Evolutionary conservation across 352 stramenopile species (phyloP).

Genomic region (Phytophthora chlamydospora): DNA sequence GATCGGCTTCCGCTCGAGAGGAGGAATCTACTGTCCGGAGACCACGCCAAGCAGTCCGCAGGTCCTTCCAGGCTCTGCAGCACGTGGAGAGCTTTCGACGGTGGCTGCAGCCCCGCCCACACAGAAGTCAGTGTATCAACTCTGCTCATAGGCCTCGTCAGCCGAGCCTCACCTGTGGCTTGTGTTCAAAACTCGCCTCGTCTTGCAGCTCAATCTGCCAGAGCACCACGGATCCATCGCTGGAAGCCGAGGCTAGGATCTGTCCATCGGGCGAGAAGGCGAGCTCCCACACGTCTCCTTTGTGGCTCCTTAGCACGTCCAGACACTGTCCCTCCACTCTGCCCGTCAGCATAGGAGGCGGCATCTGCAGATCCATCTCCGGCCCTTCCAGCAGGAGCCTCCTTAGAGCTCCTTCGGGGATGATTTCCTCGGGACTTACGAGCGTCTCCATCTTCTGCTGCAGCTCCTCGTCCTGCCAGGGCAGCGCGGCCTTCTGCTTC

Average conservation of each 20-base stretch:
- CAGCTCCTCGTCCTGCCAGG: slow-evolving; percentile 56
- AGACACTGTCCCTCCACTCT: slow-evolving; percentile 45
- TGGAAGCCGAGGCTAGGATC: slow-evolving; percentile 78
- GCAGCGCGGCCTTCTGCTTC: slow-evolving; percentile 38
- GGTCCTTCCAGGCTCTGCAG: slow-evolving; percentile 55
- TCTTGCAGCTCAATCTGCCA: slow-evolving; percentile 55
- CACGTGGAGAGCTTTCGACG: slow-evolving; percentile 40
- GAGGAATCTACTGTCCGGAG: slow-evolving; percentile 60
- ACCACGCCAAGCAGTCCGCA: slow-evolving; percentile 71
- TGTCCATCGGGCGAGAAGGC: slow-evolving; percentile 82
- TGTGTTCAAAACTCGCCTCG: background rate
- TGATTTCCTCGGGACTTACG: slow-evolving; percentile 69
- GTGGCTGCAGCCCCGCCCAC: slow-evolving; percentile 10
- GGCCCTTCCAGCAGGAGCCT: slow-evolving; percentile 42
- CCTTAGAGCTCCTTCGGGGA: slow-evolving; percentile 64
- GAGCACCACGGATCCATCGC: slow-evolving; percentile 79
- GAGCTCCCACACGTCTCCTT: slow-evolving; percentile 68
- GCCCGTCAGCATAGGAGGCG: slow-evolving; percentile 13
- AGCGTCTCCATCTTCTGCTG: slow-evolving; percentile 54
- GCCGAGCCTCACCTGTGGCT: slow-evolving; percentile 19
- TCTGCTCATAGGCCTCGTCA: background rate
- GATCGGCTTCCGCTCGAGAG: slow-evolving; percentile 60
- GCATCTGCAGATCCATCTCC: slow-evolving; percentile 30
- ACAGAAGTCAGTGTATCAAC: background rate
- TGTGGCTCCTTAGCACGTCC: slow-evolving; percentile 53